Evolutionary conservation across 441 rosid genomes (phyloP).

Genomic region (Viola pubescens): DNA sequence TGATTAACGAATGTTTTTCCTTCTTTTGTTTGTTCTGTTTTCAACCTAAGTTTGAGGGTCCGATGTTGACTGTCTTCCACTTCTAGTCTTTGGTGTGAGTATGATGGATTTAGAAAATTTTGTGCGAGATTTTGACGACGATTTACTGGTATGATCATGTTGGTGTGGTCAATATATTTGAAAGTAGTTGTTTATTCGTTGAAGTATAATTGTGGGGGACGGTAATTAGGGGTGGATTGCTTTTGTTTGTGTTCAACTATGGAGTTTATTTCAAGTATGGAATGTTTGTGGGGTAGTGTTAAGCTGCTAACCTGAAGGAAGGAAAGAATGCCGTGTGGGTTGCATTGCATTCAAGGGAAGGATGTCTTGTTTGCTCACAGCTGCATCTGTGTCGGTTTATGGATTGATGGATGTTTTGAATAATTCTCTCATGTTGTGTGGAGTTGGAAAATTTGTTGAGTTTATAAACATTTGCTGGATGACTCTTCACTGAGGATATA

Average conservation of each 20-base stretch:
- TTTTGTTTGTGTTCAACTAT: not conserved
- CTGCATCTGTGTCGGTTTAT: not conserved
- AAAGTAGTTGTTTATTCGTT: not conserved
- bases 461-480: not conserved
- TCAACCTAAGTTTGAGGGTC: not conserved
- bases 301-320: not conserved
- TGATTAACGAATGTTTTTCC: not conserved
- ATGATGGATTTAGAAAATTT: too few relatives aligned
- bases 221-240: not conserved
- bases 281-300: not conserved
- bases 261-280: not conserved
- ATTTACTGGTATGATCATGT: not conserved
- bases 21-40: not conserved
- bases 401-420: slow-evolving; percentile 1
- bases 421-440: not conserved
- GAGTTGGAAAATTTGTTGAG: not conserved
- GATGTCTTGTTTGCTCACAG: not conserved
- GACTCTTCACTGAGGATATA: not conserved
- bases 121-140: too few relatives aligned
- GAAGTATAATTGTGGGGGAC: not conserved
- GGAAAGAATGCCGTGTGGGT: not conserved
- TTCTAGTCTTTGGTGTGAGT: too few relatives aligned
- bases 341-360: not conserved
- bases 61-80: too few relatives aligned
- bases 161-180: not conserved